Conservation (phyloP, 768 basidiomycete genomes). For the Suillus ampliporus region DNA sequence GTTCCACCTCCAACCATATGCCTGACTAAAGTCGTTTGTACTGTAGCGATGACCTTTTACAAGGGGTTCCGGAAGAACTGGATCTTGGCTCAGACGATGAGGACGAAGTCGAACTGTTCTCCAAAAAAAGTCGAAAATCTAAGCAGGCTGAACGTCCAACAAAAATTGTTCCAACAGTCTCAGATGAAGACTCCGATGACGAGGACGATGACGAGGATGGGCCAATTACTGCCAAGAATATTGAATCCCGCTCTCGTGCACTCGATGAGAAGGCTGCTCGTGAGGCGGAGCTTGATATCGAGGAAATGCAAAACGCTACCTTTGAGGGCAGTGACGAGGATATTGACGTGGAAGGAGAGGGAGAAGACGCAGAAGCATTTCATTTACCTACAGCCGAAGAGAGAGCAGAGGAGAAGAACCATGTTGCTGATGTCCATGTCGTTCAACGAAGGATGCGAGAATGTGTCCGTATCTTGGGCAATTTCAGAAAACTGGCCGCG, state of each 20-base stretch:
- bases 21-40: constrained; percentile 18
- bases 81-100: constrained; percentile 70
- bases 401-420: constrained; percentile 71
- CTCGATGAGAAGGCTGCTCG: constrained; percentile 69
- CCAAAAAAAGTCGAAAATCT: constrained; percentile 53
- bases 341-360: constrained; percentile 44
- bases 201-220: constrained; percentile 54
- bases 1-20: constrained; percentile 32
- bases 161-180: constrained; percentile 57
- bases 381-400: constrained; percentile 74
- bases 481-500: constrained; percentile 71
- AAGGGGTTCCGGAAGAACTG: constrained; percentile 60
- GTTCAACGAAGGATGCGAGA: constrained; percentile 83
- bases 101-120: constrained; percentile 41
- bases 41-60: constrained; percentile 55
- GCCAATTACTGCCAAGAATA: constrained; percentile 76
- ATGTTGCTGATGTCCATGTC: constrained; percentile 72
- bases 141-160: constrained; percentile 54
- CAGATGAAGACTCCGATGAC: constrained; percentile 48
- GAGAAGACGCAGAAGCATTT: constrained; percentile 52
- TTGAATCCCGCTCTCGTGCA: constrained; percentile 81
- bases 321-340: constrained; percentile 55
- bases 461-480: constrained; percentile 72
- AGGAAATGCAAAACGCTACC: constrained; percentile 66
- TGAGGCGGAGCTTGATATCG: constrained; percentile 71